Evolutionary conservation across 2,329 filamentous ascomycete genomes (phyloP), one percentile per base, ranked within the genome.

Genomic region (Hypomyces rosellus): DNA sequence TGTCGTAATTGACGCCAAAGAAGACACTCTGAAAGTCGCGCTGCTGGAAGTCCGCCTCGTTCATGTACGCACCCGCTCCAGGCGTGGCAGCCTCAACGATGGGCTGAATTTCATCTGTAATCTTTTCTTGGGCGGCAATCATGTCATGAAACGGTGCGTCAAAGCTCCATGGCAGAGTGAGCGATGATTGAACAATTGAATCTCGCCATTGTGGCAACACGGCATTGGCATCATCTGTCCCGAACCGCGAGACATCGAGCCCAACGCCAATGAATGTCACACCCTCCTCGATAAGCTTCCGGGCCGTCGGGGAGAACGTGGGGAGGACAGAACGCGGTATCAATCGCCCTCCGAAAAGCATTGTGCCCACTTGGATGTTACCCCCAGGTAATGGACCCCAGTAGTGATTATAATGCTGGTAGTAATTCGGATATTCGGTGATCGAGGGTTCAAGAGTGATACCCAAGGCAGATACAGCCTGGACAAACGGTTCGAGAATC

Each of bases 21-120:
- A 78, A 78, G 3, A 60, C 63, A 30, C 69, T 57, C 56, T 74
- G 65, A 56, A 67, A 79, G 49, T 73, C 56, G 1, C 68, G 69
- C 59, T 78, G 68, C 51, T 69, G 65, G 39, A 74, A 71, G 59
- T 80, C 73, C 2, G 68, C 73, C 65, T 82, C 78, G 53, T 77
- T 78, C 58, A 75, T 60, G 54, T 78, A 78, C 4, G 72, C 65
- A 4, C 74, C 74, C 1, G 62, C 62, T 1, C 65, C 70, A 3
- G 72, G 72, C 0, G 71, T 59, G 2, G 55, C 55, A 1, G 55
- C 58, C 20, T 59, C 57, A 5, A 65, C 54, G 14, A 60, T 44
- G 2, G 61, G 61, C 52, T 55, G 55, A 8, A 64, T 49, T n/a
- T 58, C 55, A 5, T 62, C 44, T 1, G 62, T 66, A 41, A 66